Percentiles rank a stretch among this genome's conserved stretches.
Conservation (phyloP, 768 basidiomycete genomes). For the Termitomyces sp. region DNA sequence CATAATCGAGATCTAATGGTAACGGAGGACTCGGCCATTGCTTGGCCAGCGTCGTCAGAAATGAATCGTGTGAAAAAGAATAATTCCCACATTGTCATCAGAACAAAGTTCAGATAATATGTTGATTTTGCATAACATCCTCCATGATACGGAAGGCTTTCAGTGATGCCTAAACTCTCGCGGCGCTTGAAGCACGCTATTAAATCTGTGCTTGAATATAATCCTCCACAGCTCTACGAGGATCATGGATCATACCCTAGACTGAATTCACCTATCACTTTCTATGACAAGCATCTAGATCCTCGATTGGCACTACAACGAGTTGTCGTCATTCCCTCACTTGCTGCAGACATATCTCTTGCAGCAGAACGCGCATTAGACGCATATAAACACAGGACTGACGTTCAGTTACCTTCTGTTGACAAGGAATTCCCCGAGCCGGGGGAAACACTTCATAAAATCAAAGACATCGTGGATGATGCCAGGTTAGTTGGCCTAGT, state of each 20-base stretch:
- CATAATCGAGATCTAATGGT: too few species aligned
- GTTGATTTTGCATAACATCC: too few species aligned
- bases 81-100: too few species aligned
- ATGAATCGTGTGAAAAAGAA: too few species aligned
- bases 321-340: not conserved
- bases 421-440: not conserved
- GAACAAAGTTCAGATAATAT: too few species aligned
- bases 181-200: too few species aligned
- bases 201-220: too few species aligned
- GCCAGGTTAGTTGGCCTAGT: not conserved
- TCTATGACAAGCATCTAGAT: conserved; percentile 11
- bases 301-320: not conserved
- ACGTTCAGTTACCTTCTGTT: not conserved
- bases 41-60: too few species aligned
- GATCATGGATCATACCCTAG: not conserved
- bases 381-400: not conserved
- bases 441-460: not conserved
- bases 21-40: too few species aligned
- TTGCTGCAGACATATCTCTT: not conserved
- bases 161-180: too few species aligned
- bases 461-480: not conserved
- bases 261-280: not conserved
- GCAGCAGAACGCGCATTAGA: not conserved
- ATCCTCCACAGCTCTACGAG: too few species aligned
- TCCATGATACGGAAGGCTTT: too few species aligned